Evolutionary conservation across 139 green algal species (phyloP), one percentile per base, ranked within the genome.

Genomic region (Desmodesmus armatus): DNA sequence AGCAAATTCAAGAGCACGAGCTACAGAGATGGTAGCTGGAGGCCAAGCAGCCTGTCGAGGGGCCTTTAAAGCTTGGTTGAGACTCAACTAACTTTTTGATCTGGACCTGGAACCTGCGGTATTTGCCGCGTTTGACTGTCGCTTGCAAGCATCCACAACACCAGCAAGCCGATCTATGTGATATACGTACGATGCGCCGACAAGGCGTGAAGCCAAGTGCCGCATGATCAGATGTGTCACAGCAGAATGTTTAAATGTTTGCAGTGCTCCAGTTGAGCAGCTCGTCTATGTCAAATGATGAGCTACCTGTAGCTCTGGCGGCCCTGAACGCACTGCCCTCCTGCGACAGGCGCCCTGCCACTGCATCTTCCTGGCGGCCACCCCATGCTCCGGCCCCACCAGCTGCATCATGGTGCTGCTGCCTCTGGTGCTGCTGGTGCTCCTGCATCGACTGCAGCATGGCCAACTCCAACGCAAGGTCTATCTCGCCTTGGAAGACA

Each of bases 261-360:
- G 31, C 17, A 25, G 73, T 25, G 35, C 67, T 86, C 80, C 80
- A 86, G 5, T 19, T 13, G 21, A 86, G 40, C 69, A 86, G 39
- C 35, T 86, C 80, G 40, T 86, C 80, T 49, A 86, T 66, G n/a
- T 86, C 80, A 86, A 86, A 86, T n/a, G 63, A 85, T 3, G n/a
- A 63, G 5, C n/a, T 33, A 53, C 33, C 39, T 15, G 25, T 41
- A 31, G 60, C 47, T 39, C 19, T 47, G 23, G 35, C 43, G 23
- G 21, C 11, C 29, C 2, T 5, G 66, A 27, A 27, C 17, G 17
- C 15, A 2, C 31, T 40, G 29, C 27, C 33, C 25, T 67, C 49
- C 3, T 67, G 49, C 27, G 25, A 49, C 27, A 17, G 74, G 15
- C 21, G 37, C 35, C 25, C 27, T 77, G 66, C 5, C 31, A 69